Percentiles rank a stretch among this genome's conserved stretches.
phyloP scores from a whole-genome alignment of 768 basidiomycete species.

The Fomitopsis serialis region DNA sequence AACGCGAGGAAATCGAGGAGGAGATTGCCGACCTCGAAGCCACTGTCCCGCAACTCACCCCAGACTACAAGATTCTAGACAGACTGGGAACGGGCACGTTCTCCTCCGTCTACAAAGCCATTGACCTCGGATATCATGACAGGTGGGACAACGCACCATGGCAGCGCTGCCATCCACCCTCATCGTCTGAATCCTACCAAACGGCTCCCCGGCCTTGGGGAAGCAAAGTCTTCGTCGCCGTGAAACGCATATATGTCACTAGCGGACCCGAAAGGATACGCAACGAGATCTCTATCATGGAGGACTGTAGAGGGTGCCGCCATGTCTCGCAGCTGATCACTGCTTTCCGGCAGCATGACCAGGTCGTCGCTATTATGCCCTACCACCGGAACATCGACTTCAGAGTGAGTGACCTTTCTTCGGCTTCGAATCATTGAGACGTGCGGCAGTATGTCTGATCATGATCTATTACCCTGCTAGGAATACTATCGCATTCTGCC shows the following conservation, averaged over 20 bases:
- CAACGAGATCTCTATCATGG: slow-evolving; percentile 90
- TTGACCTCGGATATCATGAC: slow-evolving; percentile 70
- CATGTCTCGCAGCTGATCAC: slow-evolving; percentile 93
- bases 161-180: slow-evolving; percentile 58
- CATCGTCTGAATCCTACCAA: slow-evolving; percentile 65
- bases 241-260: slow-evolving; percentile 97
- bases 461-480: slow-evolving; percentile 29
- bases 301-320: slow-evolving; percentile 76
- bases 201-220: slow-evolving; percentile 35
- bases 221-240: slow-evolving; percentile 74
- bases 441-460: background rate
- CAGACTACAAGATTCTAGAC: slow-evolving; percentile 78
- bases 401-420: slow-evolving; percentile 50
- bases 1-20: slow-evolving; percentile 64
- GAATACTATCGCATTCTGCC: slow-evolving; percentile 76
- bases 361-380: slow-evolving; percentile 92
- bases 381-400: slow-evolving; percentile 93
- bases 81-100: slow-evolving; percentile 96
- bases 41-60: slow-evolving; percentile 58
- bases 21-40: slow-evolving; percentile 73
- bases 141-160: slow-evolving; percentile 76
- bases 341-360: slow-evolving; percentile 86
- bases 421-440: background rate
- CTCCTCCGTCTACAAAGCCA: slow-evolving; percentile 97
- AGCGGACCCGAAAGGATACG: slow-evolving; percentile 88